These are phyloP conservation scores for Coemansia sp. DNA, from an alignment of 192 early-diverging fungal genomes.

Conservation along the genomic window DNA sequence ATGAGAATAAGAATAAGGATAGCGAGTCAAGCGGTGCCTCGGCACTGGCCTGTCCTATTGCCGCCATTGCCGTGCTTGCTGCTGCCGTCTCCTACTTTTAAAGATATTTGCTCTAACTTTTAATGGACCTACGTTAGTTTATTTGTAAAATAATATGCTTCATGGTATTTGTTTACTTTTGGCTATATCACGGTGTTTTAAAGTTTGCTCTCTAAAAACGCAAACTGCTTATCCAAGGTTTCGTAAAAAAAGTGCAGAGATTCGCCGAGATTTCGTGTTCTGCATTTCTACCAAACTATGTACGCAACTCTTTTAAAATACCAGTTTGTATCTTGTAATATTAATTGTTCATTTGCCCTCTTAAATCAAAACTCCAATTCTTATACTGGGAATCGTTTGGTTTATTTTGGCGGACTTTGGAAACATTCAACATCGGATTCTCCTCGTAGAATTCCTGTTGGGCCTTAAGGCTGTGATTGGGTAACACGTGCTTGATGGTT, in stretches of 20 bases:
- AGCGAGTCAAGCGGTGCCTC: constrained; percentile 3
- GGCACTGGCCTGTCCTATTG: background rate
- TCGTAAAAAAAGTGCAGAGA: background rate
- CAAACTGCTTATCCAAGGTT: background rate
- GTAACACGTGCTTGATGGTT: background rate
- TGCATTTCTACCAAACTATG: background rate
- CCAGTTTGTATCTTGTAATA: background rate
- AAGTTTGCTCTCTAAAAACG: background rate
- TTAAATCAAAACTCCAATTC: background rate
- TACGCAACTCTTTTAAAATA: background rate
- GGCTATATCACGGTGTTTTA: background rate
- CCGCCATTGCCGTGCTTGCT: constrained; percentile 2
- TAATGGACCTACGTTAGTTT: background rate
- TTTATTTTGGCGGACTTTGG: background rate
- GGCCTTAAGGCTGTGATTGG: background rate
- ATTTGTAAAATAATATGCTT: background rate
- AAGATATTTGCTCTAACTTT: background rate
- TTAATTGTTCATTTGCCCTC: background rate
- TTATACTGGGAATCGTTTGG: background rate
- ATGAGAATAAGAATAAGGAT: background rate
- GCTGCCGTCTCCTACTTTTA: constrained; percentile 6
- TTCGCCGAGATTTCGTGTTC: background rate
- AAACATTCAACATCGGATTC: too few species aligned
- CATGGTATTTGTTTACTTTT: background rate
- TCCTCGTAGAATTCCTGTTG: too few species aligned